These are phyloP conservation scores for Astragalus glycyphyllos DNA, from an alignment of 306 rosid genomes.

Conservation along the genomic window DNA sequence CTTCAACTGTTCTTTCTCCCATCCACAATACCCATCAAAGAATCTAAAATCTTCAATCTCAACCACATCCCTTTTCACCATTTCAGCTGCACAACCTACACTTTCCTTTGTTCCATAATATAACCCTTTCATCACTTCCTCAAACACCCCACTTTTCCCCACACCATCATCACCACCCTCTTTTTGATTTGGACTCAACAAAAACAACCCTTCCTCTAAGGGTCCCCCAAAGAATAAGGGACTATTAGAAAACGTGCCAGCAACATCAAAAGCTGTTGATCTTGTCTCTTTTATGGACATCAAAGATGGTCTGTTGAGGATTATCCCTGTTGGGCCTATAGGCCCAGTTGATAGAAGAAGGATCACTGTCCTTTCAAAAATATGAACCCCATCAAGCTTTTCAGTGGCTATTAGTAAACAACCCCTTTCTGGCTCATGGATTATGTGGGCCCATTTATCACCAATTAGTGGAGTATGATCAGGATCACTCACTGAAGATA, in stretches of 20 bases:
- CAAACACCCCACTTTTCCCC: constrained; percentile 74
- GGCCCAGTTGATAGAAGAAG: constrained; percentile 72
- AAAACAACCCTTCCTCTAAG: constrained; percentile 70
- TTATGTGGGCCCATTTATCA: constrained; percentile 86
- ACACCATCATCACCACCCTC: constrained; percentile 50
- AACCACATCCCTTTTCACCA: constrained; percentile 77
- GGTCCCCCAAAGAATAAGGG: constrained; percentile 95
- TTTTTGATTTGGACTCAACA: constrained; percentile 70
- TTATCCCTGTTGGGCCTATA: constrained; percentile 78
- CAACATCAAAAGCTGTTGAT: constrained; percentile 65
- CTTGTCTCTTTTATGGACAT: constrained; percentile 91
- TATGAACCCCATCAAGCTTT: constrained; percentile 88
- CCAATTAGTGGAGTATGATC: constrained; percentile 61
- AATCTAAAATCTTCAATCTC: constrained; percentile 76
- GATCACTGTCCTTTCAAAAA: constrained; percentile 78
- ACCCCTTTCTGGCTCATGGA: constrained; percentile 88
- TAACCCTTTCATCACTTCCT: constrained; percentile 84
- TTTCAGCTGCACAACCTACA: constrained; percentile 82
- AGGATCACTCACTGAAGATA: constrained; percentile 50
- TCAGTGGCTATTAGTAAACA: constrained; percentile 83
- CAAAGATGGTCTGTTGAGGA: constrained; percentile 77
- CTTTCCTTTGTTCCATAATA: constrained; percentile 82
- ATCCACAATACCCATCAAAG: constrained; percentile 94
- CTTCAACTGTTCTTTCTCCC: constrained; percentile 76
- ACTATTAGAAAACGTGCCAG: constrained; percentile 67